phyloP scores from a whole-genome alignment of 139 green algal genomes.

The Astrephomene gubernaculifera region DNA sequence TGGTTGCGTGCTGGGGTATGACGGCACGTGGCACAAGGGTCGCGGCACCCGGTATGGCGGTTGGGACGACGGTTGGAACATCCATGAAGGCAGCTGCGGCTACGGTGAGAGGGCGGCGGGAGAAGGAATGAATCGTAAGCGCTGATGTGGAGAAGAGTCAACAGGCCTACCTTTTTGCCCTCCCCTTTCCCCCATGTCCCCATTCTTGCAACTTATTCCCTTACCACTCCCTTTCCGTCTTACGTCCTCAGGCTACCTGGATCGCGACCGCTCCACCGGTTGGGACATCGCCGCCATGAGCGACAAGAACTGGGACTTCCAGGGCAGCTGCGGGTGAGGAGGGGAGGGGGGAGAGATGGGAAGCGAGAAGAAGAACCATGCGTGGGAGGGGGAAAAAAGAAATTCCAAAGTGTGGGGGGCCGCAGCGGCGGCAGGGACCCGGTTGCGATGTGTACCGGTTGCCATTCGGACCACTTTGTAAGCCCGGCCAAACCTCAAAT shows the following conservation, averaged over 20 bases:
- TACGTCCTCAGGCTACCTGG: slow-evolving; percentile 6
- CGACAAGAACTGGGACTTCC: slow-evolving; percentile 39
- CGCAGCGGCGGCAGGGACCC: no score
- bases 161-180: no score
- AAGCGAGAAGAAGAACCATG: no score
- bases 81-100: slow-evolving; percentile 23
- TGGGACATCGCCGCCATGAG: slow-evolving; percentile 44
- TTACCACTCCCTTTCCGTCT: background rate
- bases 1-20: background rate
- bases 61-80: slow-evolving; percentile 11
- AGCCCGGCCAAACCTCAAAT: no score
- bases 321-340: slow-evolving; percentile 10
- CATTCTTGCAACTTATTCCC: background rate
- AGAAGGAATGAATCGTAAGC: no score
- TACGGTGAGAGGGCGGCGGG: no score
- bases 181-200: no score
- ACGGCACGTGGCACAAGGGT: background rate
- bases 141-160: no score
- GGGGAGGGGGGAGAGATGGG: background rate
- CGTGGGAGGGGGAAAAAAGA: no score
- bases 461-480: no score
- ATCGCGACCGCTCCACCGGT: slow-evolving; percentile 2
- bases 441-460: no score
- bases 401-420: no score
- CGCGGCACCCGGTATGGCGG: slow-evolving; percentile 7